Percentiles rank a stretch among this genome's conserved stretches.
Evolutionary conservation across 1,284 basidiomycete genomes (phyloP).

Genomic region (Paramarasmius palmivorus): DNA sequence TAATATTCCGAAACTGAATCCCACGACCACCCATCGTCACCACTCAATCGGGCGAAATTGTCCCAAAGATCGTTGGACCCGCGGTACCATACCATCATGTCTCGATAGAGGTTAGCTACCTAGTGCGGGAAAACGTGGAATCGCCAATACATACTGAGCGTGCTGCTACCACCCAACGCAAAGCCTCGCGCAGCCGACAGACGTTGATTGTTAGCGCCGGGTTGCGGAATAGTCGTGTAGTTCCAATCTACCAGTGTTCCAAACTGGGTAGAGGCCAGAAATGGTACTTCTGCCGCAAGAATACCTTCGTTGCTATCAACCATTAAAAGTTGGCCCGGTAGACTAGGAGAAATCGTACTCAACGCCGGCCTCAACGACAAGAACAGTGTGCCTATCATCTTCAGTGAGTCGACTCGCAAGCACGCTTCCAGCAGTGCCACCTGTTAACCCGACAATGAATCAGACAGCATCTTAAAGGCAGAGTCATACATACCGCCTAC

Average conservation of each 20-base stretch:
- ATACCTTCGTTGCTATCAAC: too few species aligned
- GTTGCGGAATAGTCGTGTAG: too few species aligned
- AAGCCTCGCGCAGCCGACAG: too few species aligned
- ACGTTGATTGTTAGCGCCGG: too few species aligned
- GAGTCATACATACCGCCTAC: slow-evolving; percentile 15
- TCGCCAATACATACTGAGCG: too few species aligned
- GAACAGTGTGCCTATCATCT: not conserved
- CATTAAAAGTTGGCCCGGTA: too few species aligned
- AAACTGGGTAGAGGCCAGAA: too few species aligned
- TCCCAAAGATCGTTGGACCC: slow-evolving; percentile 27
- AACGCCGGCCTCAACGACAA: slow-evolving; percentile 18
- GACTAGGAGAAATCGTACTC: too few species aligned
- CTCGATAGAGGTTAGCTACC: slow-evolving; percentile 12
- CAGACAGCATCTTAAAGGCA: not conserved
- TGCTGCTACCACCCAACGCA: too few species aligned
- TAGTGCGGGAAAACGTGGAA: too few species aligned
- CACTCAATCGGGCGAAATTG: slow-evolving; percentile 27
- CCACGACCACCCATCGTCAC: slow-evolving; percentile 32
- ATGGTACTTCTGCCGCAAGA: too few species aligned
- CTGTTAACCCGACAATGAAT: slow-evolving; percentile 7
- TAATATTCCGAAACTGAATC: slow-evolving; percentile 21
- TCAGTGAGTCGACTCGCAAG: not conserved
- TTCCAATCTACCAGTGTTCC: too few species aligned
- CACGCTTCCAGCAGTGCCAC: slow-evolving; percentile 19
- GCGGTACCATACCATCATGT: slow-evolving; percentile 23